phyloP scores from a whole-genome alignment of 2,329 filamentous ascomycete genomes.

The Hymenoscyphus fraxineus region DNA sequence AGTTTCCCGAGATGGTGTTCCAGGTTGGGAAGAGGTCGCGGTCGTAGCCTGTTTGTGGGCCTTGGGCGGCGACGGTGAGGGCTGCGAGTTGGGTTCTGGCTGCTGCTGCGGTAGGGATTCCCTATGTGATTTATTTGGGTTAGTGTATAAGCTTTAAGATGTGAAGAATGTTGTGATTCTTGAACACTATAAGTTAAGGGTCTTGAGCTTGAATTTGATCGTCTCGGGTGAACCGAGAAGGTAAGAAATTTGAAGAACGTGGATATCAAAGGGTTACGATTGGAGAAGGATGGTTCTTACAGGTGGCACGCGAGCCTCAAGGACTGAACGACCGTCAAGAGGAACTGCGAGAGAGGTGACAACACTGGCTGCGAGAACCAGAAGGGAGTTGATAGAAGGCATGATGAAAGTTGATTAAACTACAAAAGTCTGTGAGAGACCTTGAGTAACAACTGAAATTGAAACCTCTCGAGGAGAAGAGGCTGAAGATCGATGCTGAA shows the following conservation, averaged over 20 bases:
- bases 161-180: not conserved
- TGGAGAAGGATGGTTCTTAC: not conserved
- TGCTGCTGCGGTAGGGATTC: constrained; percentile 54
- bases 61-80: constrained; percentile 55
- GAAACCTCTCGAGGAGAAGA: not conserved
- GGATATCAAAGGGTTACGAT: not conserved
- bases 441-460: constrained; percentile 1
- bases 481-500: not conserved
- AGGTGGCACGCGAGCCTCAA: not conserved
- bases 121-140: not conserved
- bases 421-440: not conserved
- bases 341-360: not conserved
- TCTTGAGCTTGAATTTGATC: too few relatives aligned
- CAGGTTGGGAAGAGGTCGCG: constrained; percentile 70
- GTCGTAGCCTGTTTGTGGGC: constrained; percentile 55
- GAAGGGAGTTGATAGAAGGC: constrained; percentile 3
- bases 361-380: constrained; percentile 3
- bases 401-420: constrained; percentile 6
- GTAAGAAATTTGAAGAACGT: not conserved
- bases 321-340: constrained; percentile 1
- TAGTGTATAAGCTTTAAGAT: not conserved
- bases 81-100: constrained; percentile 56
- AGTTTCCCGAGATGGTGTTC: constrained; percentile 60
- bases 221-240: not conserved
- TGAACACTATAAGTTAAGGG: not conserved